Conservation (phyloP, 192 early-diverging fungal species). For the Coemansia sp. region DNA sequence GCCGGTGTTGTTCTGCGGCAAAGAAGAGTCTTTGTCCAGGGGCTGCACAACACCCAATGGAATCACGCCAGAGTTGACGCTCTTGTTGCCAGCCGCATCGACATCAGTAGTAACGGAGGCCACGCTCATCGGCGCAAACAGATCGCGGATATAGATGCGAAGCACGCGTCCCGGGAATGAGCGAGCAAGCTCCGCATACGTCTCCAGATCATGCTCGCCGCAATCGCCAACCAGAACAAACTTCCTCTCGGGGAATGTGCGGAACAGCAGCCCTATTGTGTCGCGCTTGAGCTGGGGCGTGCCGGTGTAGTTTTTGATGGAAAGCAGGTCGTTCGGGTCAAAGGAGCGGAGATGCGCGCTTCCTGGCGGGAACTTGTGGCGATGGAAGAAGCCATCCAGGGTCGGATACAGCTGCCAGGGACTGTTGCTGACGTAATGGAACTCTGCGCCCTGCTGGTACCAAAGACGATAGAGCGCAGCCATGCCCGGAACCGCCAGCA, state of each 20-base stretch:
- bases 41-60: slow-evolving; percentile 43
- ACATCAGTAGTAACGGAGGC: slow-evolving; percentile 40
- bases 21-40: neutral
- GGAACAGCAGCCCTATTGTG: slow-evolving; percentile 53
- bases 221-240: slow-evolving; percentile 91
- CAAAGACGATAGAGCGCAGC: slow-evolving; percentile 67
- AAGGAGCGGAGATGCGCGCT: slow-evolving; percentile 69
- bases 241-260: slow-evolving; percentile 76
- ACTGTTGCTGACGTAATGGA: slow-evolving; percentile 88
- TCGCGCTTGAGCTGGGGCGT: slow-evolving; percentile 58
- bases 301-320: slow-evolving; percentile 58
- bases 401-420: slow-evolving; percentile 82
- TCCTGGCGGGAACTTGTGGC: slow-evolving; percentile 76
- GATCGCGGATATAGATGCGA: slow-evolving; percentile 84
- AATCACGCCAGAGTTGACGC: slow-evolving; percentile 15
- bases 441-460: slow-evolving; percentile 62
- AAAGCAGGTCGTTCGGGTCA: slow-evolving; percentile 61
- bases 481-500: slow-evolving; percentile 78
- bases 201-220: slow-evolving; percentile 86
- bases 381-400: slow-evolving; percentile 66
- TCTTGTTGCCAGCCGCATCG: slow-evolving; percentile 22
- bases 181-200: slow-evolving; percentile 68
- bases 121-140: slow-evolving; percentile 48
- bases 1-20: neutral
- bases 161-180: slow-evolving; percentile 70